A percentile compares a stretch with the other conserved stretches of the same genome.
Conservation (phyloP, 768 basidiomycete species). For the Mycena floridula region DNA sequence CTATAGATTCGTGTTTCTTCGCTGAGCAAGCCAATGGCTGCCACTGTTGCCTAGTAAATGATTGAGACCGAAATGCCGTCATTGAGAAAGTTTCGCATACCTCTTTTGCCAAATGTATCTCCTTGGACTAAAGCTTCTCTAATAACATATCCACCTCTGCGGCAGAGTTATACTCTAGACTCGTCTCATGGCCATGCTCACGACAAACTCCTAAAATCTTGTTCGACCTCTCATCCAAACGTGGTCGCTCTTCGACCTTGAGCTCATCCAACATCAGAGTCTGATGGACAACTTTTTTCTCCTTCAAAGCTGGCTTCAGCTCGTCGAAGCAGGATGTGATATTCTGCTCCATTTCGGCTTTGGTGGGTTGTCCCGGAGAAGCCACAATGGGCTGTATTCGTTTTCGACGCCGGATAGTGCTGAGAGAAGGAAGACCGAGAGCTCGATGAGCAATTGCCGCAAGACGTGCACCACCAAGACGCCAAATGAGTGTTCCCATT, state of each 20-base stretch:
- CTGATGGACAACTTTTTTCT: conserved; percentile 5
- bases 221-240: conserved; percentile 16
- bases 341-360: conserved; percentile 12
- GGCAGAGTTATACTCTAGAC: conserved; percentile 11
- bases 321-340: conserved; percentile 8
- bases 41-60: neutral
- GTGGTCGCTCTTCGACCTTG: conserved; percentile 9
- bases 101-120: neutral
- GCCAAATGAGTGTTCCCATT: conserved; percentile 11
- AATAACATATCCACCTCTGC: neutral
- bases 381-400: conserved; percentile 5
- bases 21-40: neutral
- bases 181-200: conserved; percentile 10
- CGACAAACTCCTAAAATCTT: conserved; percentile 16
- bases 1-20: neutral
- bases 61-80: neutral
- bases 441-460: conserved; percentile 13
- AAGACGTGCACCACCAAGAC: conserved; percentile 14
- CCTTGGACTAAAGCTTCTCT: neutral
- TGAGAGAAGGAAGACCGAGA: conserved; percentile 11
- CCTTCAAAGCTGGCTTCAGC: conserved; percentile 3
- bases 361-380: conserved; percentile 5
- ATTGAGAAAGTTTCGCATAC: neutral
- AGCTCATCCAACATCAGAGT: conserved; percentile 18
- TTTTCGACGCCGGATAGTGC: conserved; percentile 6